These are phyloP conservation scores for Nicotiana tomentosiformis DNA, from an alignment of 257 asterid genomes.

Conservation along the genomic window DNA sequence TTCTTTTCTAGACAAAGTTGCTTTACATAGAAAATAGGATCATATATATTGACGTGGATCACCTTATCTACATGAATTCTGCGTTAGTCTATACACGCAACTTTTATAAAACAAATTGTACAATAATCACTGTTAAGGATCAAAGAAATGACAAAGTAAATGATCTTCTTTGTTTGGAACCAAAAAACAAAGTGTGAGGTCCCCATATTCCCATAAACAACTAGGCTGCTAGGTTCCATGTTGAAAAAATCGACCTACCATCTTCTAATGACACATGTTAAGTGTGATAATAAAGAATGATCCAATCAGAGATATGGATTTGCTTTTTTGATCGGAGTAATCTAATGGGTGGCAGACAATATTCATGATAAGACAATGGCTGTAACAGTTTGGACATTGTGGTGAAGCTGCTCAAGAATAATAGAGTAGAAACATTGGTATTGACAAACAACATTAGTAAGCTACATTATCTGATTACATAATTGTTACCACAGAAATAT, in stretches of 20 bases:
- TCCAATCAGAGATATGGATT: background rate
- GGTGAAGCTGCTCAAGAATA: background rate
- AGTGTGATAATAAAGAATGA: slow-evolving; percentile 3
- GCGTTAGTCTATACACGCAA: slow-evolving; percentile 1
- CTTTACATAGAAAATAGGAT: slow-evolving; percentile 1
- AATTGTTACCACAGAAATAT: background rate
- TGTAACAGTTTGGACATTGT: background rate
- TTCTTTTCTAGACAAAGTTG: slow-evolving; percentile 15
- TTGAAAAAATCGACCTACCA: slow-evolving; percentile 7
- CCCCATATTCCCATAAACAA: slow-evolving; percentile 27
- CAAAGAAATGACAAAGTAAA: slow-evolving; percentile 19
- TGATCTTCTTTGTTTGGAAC: slow-evolving; percentile 22
- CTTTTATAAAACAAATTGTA: background rate
- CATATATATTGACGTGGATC: slow-evolving; percentile 12
- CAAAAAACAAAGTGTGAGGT: slow-evolving; percentile 18
- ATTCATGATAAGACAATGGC: background rate
- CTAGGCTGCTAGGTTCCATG: background rate
- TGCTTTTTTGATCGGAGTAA: background rate
- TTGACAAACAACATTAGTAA: background rate
- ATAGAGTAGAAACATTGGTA: background rate
- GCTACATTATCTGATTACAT: background rate
- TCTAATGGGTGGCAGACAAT: background rate
- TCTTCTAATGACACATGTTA: slow-evolving; percentile 16
- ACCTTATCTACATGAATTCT: slow-evolving; percentile 14
- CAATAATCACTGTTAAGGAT: background rate